Base-by-base conservation (phyloP, 2,329 filamentous ascomycete genomes). In the Sarocladium brachiariae region DNA sequence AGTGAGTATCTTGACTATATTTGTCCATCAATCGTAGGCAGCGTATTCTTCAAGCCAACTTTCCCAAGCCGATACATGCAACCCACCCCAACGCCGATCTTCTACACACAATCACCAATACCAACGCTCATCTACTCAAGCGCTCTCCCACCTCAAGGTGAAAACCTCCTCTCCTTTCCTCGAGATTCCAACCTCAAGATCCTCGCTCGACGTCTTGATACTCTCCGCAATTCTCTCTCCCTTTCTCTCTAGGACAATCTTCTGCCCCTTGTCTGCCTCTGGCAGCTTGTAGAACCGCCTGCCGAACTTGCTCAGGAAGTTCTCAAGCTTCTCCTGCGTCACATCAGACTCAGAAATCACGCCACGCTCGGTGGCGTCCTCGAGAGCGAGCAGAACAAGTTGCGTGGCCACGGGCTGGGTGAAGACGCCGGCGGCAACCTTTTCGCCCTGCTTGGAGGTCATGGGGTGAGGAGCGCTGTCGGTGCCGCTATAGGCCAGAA, bases 371-470 rank as follows among this genome's bases (percentile, higher is more conserved):
- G 85, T 70, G 4, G 76, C 86, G 57, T 80, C 77, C 64, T 86
- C 78, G 35, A 89, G 68, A 1, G 73, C 77, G 30, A 70, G 60
- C 21, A 89, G 68, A 43, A 89, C 83, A 45, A 83, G 74, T 50
- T 81, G 81, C 2, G 82, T 73, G 0, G 81, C 82, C 61, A 83
- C 83, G 3, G 84, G 83, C 68, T 92, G 87, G 1, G 87, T 91
- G 64, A 89, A 92, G 38, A 91, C 86, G 4, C 87, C 87, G 0
- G 87, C 87, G 0, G 84, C 80, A 1, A 51, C 49, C 21, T 63
- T 74, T 31, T 35, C 30, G 18, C 46, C 46, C 25, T 49, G 31
- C 68, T 88, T 88, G 53, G 77, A 75, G n/a, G 64, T 61, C 3
- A 80, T 68, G 10, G 77, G 76, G 61, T 88, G 84, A 31, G 83